These are phyloP conservation scores for Quercus variabilis DNA, from an alignment of 306 rosid species.

Conservation along the genomic window DNA sequence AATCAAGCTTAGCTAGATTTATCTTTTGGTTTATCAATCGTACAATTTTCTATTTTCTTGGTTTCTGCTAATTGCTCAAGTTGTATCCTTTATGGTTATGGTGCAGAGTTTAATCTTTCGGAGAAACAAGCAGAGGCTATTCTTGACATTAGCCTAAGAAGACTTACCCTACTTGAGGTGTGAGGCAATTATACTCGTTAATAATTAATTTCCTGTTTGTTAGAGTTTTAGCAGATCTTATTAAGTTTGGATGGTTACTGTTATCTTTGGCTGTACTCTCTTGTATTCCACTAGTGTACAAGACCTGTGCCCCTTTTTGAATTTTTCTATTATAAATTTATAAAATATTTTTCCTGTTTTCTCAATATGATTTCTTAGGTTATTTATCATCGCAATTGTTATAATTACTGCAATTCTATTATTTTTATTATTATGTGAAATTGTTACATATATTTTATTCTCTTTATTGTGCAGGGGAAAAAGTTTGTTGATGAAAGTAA, in stretches of 20 bases:
- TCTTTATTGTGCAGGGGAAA: constrained; percentile 59
- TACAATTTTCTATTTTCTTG: not conserved
- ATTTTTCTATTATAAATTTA: not conserved
- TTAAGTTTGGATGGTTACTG: not conserved
- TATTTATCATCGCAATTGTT: not conserved
- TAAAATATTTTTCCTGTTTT: not conserved
- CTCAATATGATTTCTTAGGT: not conserved
- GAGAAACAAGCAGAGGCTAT: constrained; percentile 97
- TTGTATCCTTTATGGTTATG: not conserved
- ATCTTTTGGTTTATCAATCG: not conserved
- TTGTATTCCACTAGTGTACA: not conserved
- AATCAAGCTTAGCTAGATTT: not conserved
- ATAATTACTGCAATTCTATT: not conserved
- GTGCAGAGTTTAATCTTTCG: constrained; percentile 77
- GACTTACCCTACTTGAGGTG: constrained; percentile 87
- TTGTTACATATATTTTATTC: not conserved
- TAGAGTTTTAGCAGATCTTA: not conserved
- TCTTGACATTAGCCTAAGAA: constrained; percentile 80
- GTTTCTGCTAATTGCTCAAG: not conserved
- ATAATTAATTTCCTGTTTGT: not conserved
- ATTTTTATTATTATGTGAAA: not conserved
- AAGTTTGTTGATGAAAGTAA: constrained; percentile 71
- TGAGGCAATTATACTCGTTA: constrained; percentile 16
- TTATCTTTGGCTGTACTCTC: not conserved
- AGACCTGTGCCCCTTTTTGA: not conserved